These are phyloP conservation scores for Cyberlindnera suaveolens DNA, from an alignment of 805 yeast species.

Conservation along the genomic window DNA sequence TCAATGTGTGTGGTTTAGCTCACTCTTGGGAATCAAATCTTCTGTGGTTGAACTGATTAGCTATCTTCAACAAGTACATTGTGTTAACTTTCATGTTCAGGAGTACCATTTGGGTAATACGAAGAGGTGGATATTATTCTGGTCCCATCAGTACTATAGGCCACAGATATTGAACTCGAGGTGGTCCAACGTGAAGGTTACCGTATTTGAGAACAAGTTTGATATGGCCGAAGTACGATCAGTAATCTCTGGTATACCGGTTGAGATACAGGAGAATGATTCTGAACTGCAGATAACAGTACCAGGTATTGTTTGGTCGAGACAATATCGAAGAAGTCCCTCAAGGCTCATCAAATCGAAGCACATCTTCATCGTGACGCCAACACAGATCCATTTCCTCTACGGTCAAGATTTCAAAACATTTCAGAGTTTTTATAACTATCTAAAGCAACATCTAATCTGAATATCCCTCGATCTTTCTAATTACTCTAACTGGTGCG, in stretches of 20 bases:
- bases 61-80: neutral
- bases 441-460: slow-evolving; percentile 3
- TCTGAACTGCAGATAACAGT: neutral
- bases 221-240: slow-evolving; percentile 4
- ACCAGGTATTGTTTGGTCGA: slow-evolving; percentile 22
- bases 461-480: slow-evolving; percentile 18
- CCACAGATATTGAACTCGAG: neutral
- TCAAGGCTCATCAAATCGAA: slow-evolving; percentile 1
- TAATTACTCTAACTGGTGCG: slow-evolving; percentile 48
- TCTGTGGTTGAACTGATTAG: slow-evolving; percentile 10
- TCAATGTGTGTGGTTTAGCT: slow-evolving; percentile 32
- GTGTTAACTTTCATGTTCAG: slow-evolving; percentile 13
- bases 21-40: slow-evolving; percentile 29
- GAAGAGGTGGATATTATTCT: slow-evolving; percentile 22
- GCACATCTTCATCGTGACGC: slow-evolving; percentile 9
- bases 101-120: slow-evolving; percentile 19
- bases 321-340: slow-evolving; percentile 18
- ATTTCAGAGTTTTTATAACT: slow-evolving; percentile 21
- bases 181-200: slow-evolving; percentile 2
- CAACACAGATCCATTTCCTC: slow-evolving; percentile 11
- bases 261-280: neutral
- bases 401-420: slow-evolving; percentile 11
- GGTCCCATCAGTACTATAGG: slow-evolving; percentile 13
- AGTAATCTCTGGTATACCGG: neutral
- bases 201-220: slow-evolving; percentile 13